Evolutionary conservation across 768 basidiomycete genomes (phyloP).

Genomic region (Tylopilus balloui): DNA sequence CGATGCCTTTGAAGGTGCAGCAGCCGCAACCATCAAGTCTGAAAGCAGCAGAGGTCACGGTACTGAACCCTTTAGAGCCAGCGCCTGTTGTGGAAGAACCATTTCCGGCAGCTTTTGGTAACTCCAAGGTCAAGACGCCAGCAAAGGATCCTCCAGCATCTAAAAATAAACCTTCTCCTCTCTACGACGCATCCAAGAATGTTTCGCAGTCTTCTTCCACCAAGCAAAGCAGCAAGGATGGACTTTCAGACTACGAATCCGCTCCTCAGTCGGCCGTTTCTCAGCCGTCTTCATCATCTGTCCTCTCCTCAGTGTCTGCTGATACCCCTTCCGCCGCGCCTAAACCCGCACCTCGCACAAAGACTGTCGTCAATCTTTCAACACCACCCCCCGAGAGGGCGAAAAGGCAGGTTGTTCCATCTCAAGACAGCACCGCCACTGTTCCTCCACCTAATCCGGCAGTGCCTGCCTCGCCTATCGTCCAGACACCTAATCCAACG

Average conservation of each 20-base stretch:
- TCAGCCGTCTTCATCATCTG: slow-evolving; percentile 1
- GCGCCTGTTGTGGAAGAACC: neutral
- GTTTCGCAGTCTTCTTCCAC: slow-evolving; percentile 1
- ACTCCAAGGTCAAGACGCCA: neutral
- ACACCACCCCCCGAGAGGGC: neutral
- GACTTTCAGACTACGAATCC: slow-evolving; percentile 12
- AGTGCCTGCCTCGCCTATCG: slow-evolving; percentile 1
- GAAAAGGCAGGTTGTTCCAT: neutral
- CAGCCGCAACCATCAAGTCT: neutral
- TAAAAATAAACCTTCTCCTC: neutral
- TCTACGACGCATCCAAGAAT: slow-evolving; percentile 2
- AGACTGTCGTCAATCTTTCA: neutral
- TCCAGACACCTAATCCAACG: slow-evolving; percentile 7
- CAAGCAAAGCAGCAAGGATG: slow-evolving; percentile 4
- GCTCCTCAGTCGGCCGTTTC: slow-evolving; percentile 14
- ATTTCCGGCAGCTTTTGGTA: neutral
- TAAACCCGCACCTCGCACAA: neutral
- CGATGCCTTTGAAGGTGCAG: slow-evolving; percentile 1
- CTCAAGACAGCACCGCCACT: neutral
- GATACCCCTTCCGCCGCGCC: neutral
- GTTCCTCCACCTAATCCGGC: slow-evolving; percentile 4
- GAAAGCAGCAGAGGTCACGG: neutral
- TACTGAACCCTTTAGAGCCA: no score
- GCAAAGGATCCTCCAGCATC: neutral
- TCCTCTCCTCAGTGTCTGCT: neutral